Base-by-base conservation (phyloP, 1,139 yeast genomes). In the Diutina pseudorugosa region DNA sequence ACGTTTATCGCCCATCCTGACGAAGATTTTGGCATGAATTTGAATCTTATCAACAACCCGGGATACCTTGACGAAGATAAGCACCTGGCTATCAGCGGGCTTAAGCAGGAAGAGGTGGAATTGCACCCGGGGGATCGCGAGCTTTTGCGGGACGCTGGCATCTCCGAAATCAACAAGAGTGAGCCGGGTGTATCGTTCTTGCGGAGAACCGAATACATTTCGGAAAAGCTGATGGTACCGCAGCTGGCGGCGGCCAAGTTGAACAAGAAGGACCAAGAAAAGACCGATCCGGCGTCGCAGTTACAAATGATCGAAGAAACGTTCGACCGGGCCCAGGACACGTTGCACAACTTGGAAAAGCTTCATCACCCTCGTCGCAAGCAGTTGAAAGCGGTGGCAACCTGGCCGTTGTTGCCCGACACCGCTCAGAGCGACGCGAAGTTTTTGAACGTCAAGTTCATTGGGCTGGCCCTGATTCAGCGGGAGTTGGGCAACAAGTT, bases 201-300 rank as follows among this genome's bases (percentile, higher is more conserved):
- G 64, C 83, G 98, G 70, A 82, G 98, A 71, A 91, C 98, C 0
- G 98, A 93, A 66, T 93, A 93, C 65, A 86, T 89, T 56, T 76
- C 90, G 14, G 80, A 72, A 57, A 68, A 66, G 52, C 67, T 66
- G 50, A 53, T 61, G 25, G 53, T 54, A 8, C 53, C 54, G 14
- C 18, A 33, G 2, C 49, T 45, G 49, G 40, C 36, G 4, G 14
- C 36, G 11, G 52, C 61, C 21, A 53, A 55, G 11, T 54, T 27
- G 40, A 16, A 12, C 20, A 16, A 45, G 30, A 56, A 59, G 41
- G 60, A 62, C 40, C 70, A 68, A 36, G 76, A 71, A 21, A 62
- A 62, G 49, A 70, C 75, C 50, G 85, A 83, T 61, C 81, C 93
- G 8, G 83, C 78, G 50, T 69, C 80, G 0, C 91, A 83, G 67